Percentiles rank a stretch among this genome's conserved stretches.
phyloP scores from a whole-genome alignment of 2,329 filamentous ascomycete genomes.

The Hymenoscyphus repandus region DNA sequence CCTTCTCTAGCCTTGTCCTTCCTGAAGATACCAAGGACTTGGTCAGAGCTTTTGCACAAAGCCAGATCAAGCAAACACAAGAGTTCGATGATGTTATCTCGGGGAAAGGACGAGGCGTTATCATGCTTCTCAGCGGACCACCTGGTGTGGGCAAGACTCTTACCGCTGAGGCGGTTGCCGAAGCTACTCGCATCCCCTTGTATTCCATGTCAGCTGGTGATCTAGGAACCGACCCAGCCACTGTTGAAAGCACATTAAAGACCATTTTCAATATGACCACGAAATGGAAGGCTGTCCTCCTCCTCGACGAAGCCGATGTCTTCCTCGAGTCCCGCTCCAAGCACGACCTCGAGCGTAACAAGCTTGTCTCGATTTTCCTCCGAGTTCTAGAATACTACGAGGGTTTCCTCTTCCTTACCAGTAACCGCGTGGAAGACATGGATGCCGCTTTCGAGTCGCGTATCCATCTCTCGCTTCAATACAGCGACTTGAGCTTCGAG shows the following conservation, averaged over 20 bases:
- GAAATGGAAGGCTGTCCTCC: conserved; percentile 19
- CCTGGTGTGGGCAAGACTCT: conserved; percentile 24
- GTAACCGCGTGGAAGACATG: conserved; percentile 31
- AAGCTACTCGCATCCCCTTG: conserved; percentile 15
- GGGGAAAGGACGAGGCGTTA: conserved; percentile 38
- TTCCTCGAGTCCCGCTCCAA: conserved; percentile 44
- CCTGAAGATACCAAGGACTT: conserved; percentile 43
- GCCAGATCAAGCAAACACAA: conserved; percentile 31
- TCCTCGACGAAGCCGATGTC: conserved; percentile 42
- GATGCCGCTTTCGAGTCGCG: conserved; percentile 37
- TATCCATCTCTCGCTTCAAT: conserved; percentile 43
- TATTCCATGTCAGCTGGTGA: conserved; percentile 22
- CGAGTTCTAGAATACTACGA: conserved; percentile 17
- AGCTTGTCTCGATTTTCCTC: conserved; percentile 38
- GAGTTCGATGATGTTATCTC: conserved; percentile 21
- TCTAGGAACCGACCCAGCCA: conserved; percentile 15
- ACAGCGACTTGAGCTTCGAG: conserved; percentile 35
- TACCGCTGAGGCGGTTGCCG: conserved; percentile 35
- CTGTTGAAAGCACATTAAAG: conserved; percentile 16
- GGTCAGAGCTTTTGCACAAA: conserved; percentile 43
- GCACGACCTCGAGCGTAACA: conserved; percentile 45
- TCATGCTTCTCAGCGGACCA: conserved; percentile 37
- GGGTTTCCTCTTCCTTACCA: conserved; percentile 28
- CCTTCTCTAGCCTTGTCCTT: conserved; percentile 43
- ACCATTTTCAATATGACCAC: conserved; percentile 21